Base-by-base conservation (phyloP, 805 yeast genomes). In the Candida silvatica region DNA sequence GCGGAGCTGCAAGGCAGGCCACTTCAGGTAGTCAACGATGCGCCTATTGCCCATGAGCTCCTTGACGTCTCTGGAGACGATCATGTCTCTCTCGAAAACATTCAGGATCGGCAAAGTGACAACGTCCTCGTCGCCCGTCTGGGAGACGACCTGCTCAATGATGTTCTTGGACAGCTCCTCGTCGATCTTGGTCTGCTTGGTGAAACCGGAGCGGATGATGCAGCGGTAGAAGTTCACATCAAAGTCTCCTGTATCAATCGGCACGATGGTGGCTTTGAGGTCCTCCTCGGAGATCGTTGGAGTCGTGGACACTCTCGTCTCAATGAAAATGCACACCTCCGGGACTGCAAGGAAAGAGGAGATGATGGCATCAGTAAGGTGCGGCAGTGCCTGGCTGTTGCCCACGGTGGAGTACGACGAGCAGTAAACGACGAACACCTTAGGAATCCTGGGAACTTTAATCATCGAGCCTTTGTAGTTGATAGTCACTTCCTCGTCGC, bases 221-320 rank as follows among this genome's bases (percentile, higher is more conserved):
- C 75, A 69, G 38, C 69, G 54, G 53, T 66, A 67, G 43, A 69
- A 67, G 1, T 75, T 73, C 2, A 64, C 59, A 18, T 66, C 45
- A 20, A 20, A n/a, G 4, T 20, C 33, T 6, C 48, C 39, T 26
- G 58, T 59, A 38, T 66, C 62, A 18, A 64, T 45, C 4, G 60
- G 66, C 19, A 71, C 39, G 16, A 63, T 42, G 3, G 68, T 47
- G 16, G 67, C 51, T 25, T 67, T 70, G 15, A 28, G 32, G n/a
- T 58, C 63, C n/a, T 37, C 44, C 1, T 36, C 44, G 1, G 56
- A 52, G 5, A 69, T 59, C 31, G 44, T 51, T 2, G 79, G 79
- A 22, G 56, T 51, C 5, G 71, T 56, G 17, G 65, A 49, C 4
- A 67, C 60, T 34, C 67, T 47, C 5, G 62, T 51, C 11, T 69